Base-by-base conservation (phyloP, 2,329 filamentous ascomycete species). In the Fonsecaea monophora region DNA sequence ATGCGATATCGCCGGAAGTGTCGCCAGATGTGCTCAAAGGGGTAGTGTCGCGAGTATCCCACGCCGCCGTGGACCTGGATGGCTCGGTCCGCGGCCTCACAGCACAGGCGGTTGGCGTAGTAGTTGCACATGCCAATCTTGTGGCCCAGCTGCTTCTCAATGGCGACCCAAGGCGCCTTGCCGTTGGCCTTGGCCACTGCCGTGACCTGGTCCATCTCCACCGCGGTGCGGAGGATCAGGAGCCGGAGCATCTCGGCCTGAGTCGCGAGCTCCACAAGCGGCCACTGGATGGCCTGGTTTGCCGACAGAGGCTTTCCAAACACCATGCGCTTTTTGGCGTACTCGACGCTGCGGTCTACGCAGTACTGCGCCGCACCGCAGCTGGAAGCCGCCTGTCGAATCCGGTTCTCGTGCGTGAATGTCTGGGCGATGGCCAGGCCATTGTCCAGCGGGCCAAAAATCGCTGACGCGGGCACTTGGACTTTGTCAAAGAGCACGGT, bases 51-150 rank as follows among this genome's bases (percentile, higher is more conserved):
- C 48, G 82, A 84, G 73, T 88, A 88, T 1, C 86, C 86, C 72
- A 85, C 84, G 0, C 85, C 86, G 6, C 87, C 87, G 72, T 86
- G 83, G 10, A 87, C 83, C 78, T 89, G 87, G 34, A 89, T 89
- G 2, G 87, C 87, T 35, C 83, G 79, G 73, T 89, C 87, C 1
- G 87, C 87, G 2, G 86, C 85, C 73, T 89, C 81, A 10, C 83
- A 86, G 60, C 84, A 87, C 42, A 89, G 75, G 40, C 87, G 77
- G 72, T 89, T 89, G 0, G 85, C 86, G 81, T 85, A 89, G 74
- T 87, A 89, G 72, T 89, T 89, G 76, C 87, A 89, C 87, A 89
- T 89, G 62, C 81, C 83, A 35, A 89, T 86, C 73, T 87, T 86
- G 73, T 87, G 85, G 30, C 85, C 85, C n/a, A 89, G 78, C 69